phyloP scores from a whole-genome alignment of 345 rosid species.

The Punica granatum region DNA sequence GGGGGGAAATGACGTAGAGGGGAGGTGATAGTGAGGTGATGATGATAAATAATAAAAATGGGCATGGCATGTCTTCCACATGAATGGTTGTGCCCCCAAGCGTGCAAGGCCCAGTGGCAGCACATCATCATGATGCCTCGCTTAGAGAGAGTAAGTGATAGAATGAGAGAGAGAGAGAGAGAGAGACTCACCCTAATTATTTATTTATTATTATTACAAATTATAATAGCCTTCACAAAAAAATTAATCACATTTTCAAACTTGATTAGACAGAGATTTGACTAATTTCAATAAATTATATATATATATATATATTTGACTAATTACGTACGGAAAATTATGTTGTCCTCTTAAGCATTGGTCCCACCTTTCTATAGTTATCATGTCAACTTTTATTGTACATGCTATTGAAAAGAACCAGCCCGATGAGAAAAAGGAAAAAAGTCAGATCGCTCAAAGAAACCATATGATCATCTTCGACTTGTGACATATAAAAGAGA shows the following conservation, averaged over 20 bases:
- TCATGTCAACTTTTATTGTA: no score
- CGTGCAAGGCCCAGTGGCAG: conserved; percentile 12
- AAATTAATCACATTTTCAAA: neutral
- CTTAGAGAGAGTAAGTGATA: no score
- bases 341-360: no score
- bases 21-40: neutral
- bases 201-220: neutral
- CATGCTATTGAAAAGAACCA: no score
- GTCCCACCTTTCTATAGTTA: no score
- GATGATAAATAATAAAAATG: conserved; percentile 1
- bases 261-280: neutral
- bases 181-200: neutral
- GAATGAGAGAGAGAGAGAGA: neutral
- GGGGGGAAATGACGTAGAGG: neutral
- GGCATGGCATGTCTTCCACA: conserved; percentile 5
- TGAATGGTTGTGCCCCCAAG: conserved; percentile 12
- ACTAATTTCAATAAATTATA: neutral
- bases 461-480: no score
- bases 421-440: no score
- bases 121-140: conserved; percentile 11
- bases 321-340: no score
- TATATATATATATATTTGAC: no score
- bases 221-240: no score
- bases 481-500: no score
- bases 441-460: no score